Evolutionary conservation across 1,284 basidiomycete genomes (phyloP), one percentile per base, ranked within the genome.

Genomic region (Cutaneotrichosporon cavernicola): DNA sequence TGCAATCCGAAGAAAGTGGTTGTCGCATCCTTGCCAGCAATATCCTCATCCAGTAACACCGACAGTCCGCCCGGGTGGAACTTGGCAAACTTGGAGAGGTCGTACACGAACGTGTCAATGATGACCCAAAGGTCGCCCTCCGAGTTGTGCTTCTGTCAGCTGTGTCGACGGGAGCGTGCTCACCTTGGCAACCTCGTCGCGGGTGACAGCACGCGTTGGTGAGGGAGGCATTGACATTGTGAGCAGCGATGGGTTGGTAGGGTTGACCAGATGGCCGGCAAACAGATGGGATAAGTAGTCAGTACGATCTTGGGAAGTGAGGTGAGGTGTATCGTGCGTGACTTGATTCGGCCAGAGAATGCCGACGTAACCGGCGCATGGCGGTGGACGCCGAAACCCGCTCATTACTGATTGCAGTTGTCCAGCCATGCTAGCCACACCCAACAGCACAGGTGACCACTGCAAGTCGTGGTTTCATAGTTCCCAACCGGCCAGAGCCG

Each of bases 1-100:
- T 95, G 92, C 52, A 95, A 85, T 53, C 88, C 87, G 73, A 88
- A 94, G 82, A 94, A 94, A 4, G 85, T 86, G 61, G 92, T 89
- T 0, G 92, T 93, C 5, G 90, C 90, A 75, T 95, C 91, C 76
- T 90, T 84, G 5, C 90, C 90, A 64, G 88, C 89, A 88, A 92
- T 84, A 67, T 89, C 89, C 46, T 83, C 81, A 68, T 91, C 89
- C 32, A 88, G 76, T n/a, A 95, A 83, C n/a, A 91, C 90, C 5
- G 86, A 84, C 0, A 85, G 74, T 10, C 92, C 92, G 53, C 92
- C 92, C 0, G 92, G 92, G 76, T 95, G 92, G 69, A 93, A 82
- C 59, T 82, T 83, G 59, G 84, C 85, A 78, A 95, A 96, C 70
- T 87, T 88, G 60, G 88, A 86, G 30, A 93, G 81, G 76, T 92